Evolutionary conservation across 2,329 filamentous ascomycete genomes (phyloP), one percentile per base, ranked within the genome.

Genomic region (Ceratocystis ficicola): DNA sequence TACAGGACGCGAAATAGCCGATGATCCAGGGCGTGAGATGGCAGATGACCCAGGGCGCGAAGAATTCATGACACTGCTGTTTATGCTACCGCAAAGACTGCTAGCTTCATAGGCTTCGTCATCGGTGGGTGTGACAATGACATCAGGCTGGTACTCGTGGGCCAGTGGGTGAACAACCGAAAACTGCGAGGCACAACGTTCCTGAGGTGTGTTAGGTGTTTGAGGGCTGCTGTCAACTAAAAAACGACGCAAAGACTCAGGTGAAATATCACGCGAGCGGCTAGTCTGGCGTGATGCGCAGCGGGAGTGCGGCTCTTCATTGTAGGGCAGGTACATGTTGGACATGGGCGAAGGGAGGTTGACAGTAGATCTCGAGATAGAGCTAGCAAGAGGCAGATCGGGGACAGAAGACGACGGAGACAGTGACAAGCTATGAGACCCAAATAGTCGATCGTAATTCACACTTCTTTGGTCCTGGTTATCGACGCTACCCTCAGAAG

Each of bases 221-320:
- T 48, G 61, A 5, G 57, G n/a, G 17, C n/a, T 68, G 63, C 82
- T 80, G 32, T 81, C 80, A 12, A 76, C 77, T 3, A 81, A 73
- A 73, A 82, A 83, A 65, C 77, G 77, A 50, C 77, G 77, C 60
- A 82, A 74, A 1, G 81, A 82, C 65, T 83, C 81, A 1, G 82
- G 82, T 0, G 81, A 84, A 62, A 84, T 78, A 41, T 83, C 79
- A 57, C 80, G 77, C 2, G 73, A 67, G 3, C 77, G 61, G 61
- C 20, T 66, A 17, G 65, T 66, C 28, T 62, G 61, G 8, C 36
- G 65, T n/a, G 46, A 59, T 17, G 28, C 32, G 22, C 44, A 59
- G 8, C 65, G 61, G 17, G 60, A 36, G 30, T 46, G 62, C 7
- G 62, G 65, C 6, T 61, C 62, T 28, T 28, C 46, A 32, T 17